Evolutionary conservation across 2,329 filamentous ascomycete genomes (phyloP), one percentile per base, ranked within the genome.

Genomic region (Calonectria hawksworthii): DNA sequence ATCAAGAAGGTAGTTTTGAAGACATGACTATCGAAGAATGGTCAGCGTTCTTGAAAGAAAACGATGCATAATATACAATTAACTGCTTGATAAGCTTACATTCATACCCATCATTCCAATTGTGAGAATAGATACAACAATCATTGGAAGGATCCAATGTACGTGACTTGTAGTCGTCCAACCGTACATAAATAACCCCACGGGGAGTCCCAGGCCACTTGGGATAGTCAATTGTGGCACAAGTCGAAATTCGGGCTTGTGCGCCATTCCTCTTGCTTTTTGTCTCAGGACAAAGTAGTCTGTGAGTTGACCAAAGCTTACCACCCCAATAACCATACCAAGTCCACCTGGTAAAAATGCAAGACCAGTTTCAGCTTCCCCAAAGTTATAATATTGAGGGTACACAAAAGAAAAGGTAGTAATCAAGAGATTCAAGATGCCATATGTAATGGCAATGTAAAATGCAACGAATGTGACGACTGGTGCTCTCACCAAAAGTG

Each of bases 311-410:
- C 82, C 80, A 51, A 83, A 83, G 0, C 70, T 21, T 0, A 77
- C 61, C 0, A 78, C 75, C 0, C 82, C 83, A 13, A 81, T 5
- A 0, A 83, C 5, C 77, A 81, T 82, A 14, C 83, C 83, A 0
- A 83, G 68, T 0, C 82, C 80, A 0, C 79, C 80, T 0, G 80
- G 80, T 0, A 84, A 65, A 50, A 83, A 84, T 0, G 78, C 74
- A 1, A 84, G 66, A 13, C 81, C 81, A 9, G 90, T 87, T 2
- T 87, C 84, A 0, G 93, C 83, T 0, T 84, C 84, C 36, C 87
- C 87, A 89, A 92, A 94, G 23, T 91, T 91, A 32, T 93, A 89
- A 4, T 88, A 78, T 76, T 92, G 88, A 41, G 36, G 54, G 14
- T 59, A 59, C 4, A 59, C 87, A 38, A 59, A 59, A 4, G 54